These are phyloP conservation scores for Babesia gibsoni DNA, from an alignment of 169 alveolate genomes.

Conservation along the genomic window DNA sequence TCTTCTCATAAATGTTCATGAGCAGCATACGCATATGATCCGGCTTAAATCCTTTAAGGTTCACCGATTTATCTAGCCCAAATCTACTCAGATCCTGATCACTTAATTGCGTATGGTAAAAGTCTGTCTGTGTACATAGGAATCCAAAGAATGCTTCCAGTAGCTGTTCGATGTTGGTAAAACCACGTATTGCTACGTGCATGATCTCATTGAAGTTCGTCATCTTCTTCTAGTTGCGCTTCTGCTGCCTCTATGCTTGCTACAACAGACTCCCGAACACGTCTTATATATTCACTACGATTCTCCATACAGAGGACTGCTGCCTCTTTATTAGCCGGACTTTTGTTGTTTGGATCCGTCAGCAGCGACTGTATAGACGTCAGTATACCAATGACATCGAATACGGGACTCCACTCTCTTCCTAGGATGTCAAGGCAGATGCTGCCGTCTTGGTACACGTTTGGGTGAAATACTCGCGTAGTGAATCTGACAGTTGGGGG, in stretches of 20 bases:
- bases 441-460: constrained; percentile 91
- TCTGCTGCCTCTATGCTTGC: constrained; percentile 66
- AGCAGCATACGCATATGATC: constrained; percentile 31
- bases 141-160: constrained; percentile 57
- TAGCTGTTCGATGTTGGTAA: constrained; percentile 40
- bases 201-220: constrained; percentile 50
- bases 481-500: constrained; percentile 87
- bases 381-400: constrained; percentile 93
- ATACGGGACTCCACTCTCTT: constrained; percentile 97
- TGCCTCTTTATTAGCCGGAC: constrained; percentile 98
- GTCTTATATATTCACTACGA: constrained; percentile 87
- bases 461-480: constrained; percentile 88
- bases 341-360: constrained; percentile 95
- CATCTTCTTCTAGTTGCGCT: constrained; percentile 17
- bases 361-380: constrained; percentile 94
- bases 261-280: constrained; percentile 87
- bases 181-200: constrained; percentile 52
- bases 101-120: constrained; percentile 50
- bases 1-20: constrained; percentile 21
- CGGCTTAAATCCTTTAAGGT: constrained; percentile 46
- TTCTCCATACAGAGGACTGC: constrained; percentile 91
- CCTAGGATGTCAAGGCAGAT: constrained; percentile 92
- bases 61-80: constrained; percentile 40
- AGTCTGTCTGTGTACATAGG: constrained; percentile 61
- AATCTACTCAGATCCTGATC: constrained; percentile 4